Base-by-base conservation (phyloP, 2,329 filamentous ascomycete species). In the Raffaelea albimanens region DNA sequence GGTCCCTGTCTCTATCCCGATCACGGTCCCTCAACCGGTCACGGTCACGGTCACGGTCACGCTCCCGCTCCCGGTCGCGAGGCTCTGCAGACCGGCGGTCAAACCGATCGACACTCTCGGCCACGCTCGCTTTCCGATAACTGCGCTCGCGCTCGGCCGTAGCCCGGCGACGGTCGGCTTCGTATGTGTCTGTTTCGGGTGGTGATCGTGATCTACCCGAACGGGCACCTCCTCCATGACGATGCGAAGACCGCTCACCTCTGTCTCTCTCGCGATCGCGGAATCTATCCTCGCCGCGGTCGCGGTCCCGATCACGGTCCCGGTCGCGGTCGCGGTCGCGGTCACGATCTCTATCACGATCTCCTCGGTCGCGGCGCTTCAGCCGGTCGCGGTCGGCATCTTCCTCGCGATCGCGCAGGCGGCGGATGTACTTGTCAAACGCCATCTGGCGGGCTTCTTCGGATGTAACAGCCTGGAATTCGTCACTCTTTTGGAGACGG, bases 91-190 rank as follows among this genome's bases (percentile, higher is more conserved):
- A 63, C 18, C 62, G 58, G 44, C 68, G 70, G 52, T 72, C 73
- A 52, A 7, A 29, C 25, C 25, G 25, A 13, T 79, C 76, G 19
- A 80, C 65, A 55, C 71, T 78, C 57, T 82, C 79, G 54, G 83
- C 85, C 67, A 80, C 80, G 61, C 76, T 81, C 40, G 80, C 73
- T 68, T 93, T 94, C 63, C 87, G 83, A 67, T 95, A 94, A 58
- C 94, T 90, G 55, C 90, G 85, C 68, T 97, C 94, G 43, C 94
- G 84, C 61, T 95, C 90, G 49, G 90, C 89, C 61, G 93, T 90
- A 40, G 91, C 91, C 64, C 91, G 93, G 59, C 89, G 85, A 55
- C 93, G 82, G 62, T 98, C 93, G 51, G 90, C 93, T 66, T 97
- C 93, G 65, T 98, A 98, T 19, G 87, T 80, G 67, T 98, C 90